Percentiles rank a stretch among this genome's conserved stretches.
phyloP scores from a whole-genome alignment of 108 stramenopile species.

The Nannochloropsis salina region DNA sequence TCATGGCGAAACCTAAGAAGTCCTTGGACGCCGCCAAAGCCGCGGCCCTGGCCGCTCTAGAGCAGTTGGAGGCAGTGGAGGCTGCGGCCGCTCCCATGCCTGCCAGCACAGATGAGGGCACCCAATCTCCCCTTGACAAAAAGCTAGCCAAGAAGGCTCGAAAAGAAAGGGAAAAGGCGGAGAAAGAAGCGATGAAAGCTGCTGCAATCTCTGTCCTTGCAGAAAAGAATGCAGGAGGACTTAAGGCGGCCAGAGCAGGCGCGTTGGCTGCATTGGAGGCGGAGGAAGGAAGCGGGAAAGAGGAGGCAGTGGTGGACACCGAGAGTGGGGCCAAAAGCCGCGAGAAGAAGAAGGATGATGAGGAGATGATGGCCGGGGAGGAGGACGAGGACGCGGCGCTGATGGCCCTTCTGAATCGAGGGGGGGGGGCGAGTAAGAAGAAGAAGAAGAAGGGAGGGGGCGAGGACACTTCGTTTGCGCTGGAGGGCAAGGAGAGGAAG shows the following conservation, averaged over 20 bases:
- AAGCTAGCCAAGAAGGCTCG: neutral
- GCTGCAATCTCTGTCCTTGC: conserved; percentile 32
- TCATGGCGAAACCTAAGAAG: neutral
- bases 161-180: conserved; percentile 50
- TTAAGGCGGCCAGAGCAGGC: neutral
- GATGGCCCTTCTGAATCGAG: neutral
- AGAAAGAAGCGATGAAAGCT: conserved; percentile 31
- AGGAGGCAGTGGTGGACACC: conserved; percentile 34
- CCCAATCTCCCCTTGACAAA: conserved; percentile 56
- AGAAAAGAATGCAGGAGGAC: conserved; percentile 24
- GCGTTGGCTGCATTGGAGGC: conserved; percentile 51
- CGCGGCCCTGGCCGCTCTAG: conserved; percentile 62
- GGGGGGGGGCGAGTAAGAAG: conserved; percentile 25
- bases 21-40: conserved; percentile 42
- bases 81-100: neutral
- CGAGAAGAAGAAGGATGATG: conserved; percentile 49
- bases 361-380: neutral
- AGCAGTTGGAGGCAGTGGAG: conserved; percentile 43
- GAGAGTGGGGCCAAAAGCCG: conserved; percentile 26
- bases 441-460: conserved; percentile 21
- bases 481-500: neutral
- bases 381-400: neutral
- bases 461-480: neutral
- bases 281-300: conserved; percentile 50
- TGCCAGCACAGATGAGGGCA: conserved; percentile 34